A percentile compares a stretch with the other conserved stretches of the same genome.
Conservation (phyloP, 2,329 filamentous ascomycete species). For the Cryoendolithus antarcticus region DNA sequence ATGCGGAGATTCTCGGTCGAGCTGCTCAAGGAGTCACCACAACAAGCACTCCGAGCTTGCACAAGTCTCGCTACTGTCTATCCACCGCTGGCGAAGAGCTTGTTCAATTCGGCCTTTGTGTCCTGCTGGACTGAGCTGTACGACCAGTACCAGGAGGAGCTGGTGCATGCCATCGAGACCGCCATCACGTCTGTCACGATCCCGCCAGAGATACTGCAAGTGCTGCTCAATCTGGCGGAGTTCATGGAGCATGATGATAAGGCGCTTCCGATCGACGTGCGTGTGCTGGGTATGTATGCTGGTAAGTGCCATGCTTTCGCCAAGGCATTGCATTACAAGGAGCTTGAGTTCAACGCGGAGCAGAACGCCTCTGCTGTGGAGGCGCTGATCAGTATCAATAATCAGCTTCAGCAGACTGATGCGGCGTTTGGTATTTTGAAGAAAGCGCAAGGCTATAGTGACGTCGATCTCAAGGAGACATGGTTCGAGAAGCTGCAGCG, state of each 20-base stretch:
- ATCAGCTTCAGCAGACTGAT: conserved; percentile 97
- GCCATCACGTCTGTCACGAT: conserved; percentile 93
- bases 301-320: conserved; percentile 96
- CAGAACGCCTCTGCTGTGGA: conserved; percentile 93
- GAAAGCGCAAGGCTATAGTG: conserved; percentile 88
- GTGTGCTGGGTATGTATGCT: conserved; percentile 85
- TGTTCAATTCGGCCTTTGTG: conserved; percentile 98
- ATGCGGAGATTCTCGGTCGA: conserved; percentile 93
- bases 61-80: conserved; percentile 85
- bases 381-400: conserved; percentile 97
- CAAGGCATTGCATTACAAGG: conserved; percentile 97
- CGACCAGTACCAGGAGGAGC: conserved; percentile 90
- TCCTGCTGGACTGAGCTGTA: conserved; percentile 98
- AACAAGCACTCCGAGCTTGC: conserved; percentile 86
- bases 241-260: conserved; percentile 99
- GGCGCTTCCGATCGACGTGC: conserved; percentile 90
- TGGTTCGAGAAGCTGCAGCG: conserved; percentile 98
- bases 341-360: conserved; percentile 94
- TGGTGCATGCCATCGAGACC: conserved; percentile 89
- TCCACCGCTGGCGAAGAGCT: conserved; percentile 74
- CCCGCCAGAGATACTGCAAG: conserved; percentile 85
- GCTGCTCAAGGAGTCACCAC: conserved; percentile 85
- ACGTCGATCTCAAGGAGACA: conserved; percentile 91
- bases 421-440: conserved; percentile 95
- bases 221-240: conserved; percentile 88